A percentile compares a stretch with the other conserved stretches of the same genome.
phyloP scores from a whole-genome alignment of 306 rosid species.

The Glycine tomentella region DNA sequence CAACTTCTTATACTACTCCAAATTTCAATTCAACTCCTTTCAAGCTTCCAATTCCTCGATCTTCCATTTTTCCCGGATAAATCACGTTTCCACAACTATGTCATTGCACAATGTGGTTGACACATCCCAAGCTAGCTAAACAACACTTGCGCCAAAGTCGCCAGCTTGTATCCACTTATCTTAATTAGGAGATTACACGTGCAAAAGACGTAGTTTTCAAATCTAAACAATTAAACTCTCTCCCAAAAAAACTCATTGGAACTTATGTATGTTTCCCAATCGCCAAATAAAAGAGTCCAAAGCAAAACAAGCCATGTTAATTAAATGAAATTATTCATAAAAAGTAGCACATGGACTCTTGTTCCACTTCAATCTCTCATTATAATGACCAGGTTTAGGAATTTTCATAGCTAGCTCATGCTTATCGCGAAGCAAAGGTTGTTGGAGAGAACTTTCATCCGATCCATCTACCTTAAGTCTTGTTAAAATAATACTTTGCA shows the following conservation, averaged over 20 bases:
- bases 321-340: not conserved
- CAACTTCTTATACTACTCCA: no score
- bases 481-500: not conserved
- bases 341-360: not conserved
- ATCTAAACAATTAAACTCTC: no score
- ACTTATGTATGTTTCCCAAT: not conserved
- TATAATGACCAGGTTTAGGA: not conserved
- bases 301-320: no score
- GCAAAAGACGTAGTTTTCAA: not conserved
- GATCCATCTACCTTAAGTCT: not conserved
- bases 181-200: not conserved
- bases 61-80: no score
- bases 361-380: not conserved
- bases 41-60: no score
- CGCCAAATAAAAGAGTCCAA: not conserved
- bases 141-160: no score
- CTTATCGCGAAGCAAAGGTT: not conserved
- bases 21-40: no score
- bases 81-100: no score
- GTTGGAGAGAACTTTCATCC: not conserved
- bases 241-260: not conserved
- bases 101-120: no score
- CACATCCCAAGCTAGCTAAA: no score
- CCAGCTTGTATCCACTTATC: not conserved
- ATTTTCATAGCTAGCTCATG: no score